A percentile compares a stretch with the other conserved stretches of the same genome.
These are phyloP conservation scores for Heracleum sosnowskyi DNA, from an alignment of 129 eudicot genomes.

Conservation along the genomic window DNA sequence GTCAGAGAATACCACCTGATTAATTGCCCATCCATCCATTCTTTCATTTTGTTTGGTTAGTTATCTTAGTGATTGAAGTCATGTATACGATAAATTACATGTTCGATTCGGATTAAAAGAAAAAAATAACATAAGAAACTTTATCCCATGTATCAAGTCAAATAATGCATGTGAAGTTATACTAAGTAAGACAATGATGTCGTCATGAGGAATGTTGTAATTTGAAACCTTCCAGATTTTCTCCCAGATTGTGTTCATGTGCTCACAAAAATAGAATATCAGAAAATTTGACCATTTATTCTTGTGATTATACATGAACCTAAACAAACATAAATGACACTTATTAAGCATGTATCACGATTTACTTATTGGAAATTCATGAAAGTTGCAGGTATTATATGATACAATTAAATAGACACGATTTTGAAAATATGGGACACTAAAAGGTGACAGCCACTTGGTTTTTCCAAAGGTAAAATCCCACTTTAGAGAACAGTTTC, in stretches of 20 bases:
- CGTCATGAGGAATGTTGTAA: no score
- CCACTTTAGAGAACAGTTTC: not conserved
- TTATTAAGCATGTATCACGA: not conserved
- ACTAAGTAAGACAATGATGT: no score
- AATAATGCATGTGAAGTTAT: not conserved
- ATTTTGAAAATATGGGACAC: no score
- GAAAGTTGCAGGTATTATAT: no score
- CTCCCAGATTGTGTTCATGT: no score
- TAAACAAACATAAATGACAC: not conserved
- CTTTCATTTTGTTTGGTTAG: not conserved
- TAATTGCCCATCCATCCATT: not conserved
- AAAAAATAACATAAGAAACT: not conserved
- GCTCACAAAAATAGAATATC: not conserved
- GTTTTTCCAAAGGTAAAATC: not conserved
- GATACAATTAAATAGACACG: no score
- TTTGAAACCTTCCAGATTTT: no score
- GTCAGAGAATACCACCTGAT: not conserved
- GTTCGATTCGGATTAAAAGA: no score
- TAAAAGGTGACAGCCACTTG: not conserved
- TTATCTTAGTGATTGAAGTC: no score
- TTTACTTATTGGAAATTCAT: not conserved
- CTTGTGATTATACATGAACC: not conserved
- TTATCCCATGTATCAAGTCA: not conserved
- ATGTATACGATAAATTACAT: no score
- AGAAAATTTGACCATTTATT: not conserved